Evolutionary conservation across 2,329 filamentous ascomycete genomes (phyloP), one percentile per base, ranked within the genome.

Genomic region (Thermoascus crustaceus): DNA sequence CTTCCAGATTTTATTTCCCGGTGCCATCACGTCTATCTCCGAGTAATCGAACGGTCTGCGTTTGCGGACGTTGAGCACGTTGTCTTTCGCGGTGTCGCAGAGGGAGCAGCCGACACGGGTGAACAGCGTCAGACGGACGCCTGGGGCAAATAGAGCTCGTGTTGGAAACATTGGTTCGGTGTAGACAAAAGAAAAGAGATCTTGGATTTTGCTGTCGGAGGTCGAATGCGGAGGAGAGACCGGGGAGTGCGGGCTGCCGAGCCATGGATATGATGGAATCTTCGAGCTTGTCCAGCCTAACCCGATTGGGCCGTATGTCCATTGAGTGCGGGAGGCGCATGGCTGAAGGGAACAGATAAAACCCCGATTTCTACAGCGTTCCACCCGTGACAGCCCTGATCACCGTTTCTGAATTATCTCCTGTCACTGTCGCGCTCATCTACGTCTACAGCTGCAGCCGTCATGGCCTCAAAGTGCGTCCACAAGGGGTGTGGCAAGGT

Each of bases 401-500:
- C 9, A 7, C 27, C 30, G 7, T 10, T 31, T 22, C 17, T 22
- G 23, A 14, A 32, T 32, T 22, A 25, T n/a, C n/a, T n/a, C n/a
- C n/a, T n/a, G n/a, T n/a, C n/a, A n/a, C n/a, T n/a, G 17, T 29
- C 26, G 14, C 26, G 7, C 18, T 16, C 26, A 14, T 8, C n/a
- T n/a, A n/a, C 30, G 11, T 9, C 30, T 11, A 17, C 23, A 8
- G 2, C 17, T 30, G 7, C 18, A 11, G 13, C 13, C 37, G 29
- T 18, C 5, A 65, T 64, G 60, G 43, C 56, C 25, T 51, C 49
- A 33, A 96, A 94, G 69, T 98, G 91, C 63, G 86, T 95, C 39
- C 91, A 95, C 69, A 88, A 94, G 64, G 87, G 88, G 60, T 98
- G 91, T 64, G 86, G 83, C 53, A 96, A 95, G 72, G 64, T 71